Base-by-base conservation (phyloP, 768 basidiomycete genomes). In the Gymnopilus dilepis region DNA sequence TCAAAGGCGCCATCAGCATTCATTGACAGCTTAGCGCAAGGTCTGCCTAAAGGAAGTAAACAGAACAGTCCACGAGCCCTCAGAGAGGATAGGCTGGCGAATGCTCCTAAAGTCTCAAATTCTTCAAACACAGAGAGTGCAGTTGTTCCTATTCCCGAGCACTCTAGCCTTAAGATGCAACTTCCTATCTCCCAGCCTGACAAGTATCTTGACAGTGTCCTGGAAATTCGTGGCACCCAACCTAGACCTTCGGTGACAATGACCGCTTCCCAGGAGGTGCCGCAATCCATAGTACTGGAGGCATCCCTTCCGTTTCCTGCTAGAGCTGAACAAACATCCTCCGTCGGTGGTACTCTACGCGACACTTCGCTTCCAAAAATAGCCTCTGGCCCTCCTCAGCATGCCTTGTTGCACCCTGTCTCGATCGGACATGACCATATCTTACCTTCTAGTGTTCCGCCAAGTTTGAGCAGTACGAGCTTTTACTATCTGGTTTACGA, bases 61-160 rank as follows among this genome's bases (percentile, higher is more conserved):
- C 59, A 60, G 21, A 42, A 60, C 15, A 47, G 53, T 28, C 59
- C 54, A 19, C 54, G 24, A 1, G 33, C 15, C 5, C 24, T 15
- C 21, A 5, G 37, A 28, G 59, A 48, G 11, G 43, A 28, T 47
- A 42, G 42, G 2, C 41, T 15, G 9, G 28, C 52, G 12, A 33
- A 34, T 28, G 47, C 59, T 19, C 43, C 59, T 33, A 40, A 31
- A 50, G 47, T 17, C 12, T 28, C 45, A 48, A 26, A 26, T 17
- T 3, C 47, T 28, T n/a, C 31, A n/a, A 31, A 50, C 11, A n/a
- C 11, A 7, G 47, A 50, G 30, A 21, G 7, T 6, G 6, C 15
- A 2, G 4, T n/a, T 11, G 12, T 40, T 38, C 26, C 28, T 6
- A 9, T 38, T 6, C 1, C 24, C 4, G 40, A 42, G 48, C 22